Conservation (phyloP, 2,329 filamentous ascomycete species). For the Proliferodiscus dingleyae region DNA sequence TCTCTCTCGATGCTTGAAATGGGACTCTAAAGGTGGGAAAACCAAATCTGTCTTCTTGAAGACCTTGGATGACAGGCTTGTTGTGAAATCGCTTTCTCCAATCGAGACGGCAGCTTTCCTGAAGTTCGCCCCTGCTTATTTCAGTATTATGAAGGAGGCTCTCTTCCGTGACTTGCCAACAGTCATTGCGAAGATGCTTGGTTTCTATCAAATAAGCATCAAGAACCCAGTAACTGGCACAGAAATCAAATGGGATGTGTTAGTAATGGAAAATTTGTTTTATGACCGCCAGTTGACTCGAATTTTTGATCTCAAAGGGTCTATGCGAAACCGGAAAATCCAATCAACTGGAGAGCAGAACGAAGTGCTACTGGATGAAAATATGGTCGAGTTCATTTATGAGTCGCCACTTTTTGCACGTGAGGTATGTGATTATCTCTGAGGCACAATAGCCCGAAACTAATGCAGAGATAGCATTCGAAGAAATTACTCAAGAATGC, state of each 20-base stretch:
- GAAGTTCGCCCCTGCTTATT: conserved; percentile 93
- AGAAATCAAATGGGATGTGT: conserved; percentile 89
- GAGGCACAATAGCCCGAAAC: neutral
- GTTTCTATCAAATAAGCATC: conserved; percentile 95
- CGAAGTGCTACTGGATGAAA: conserved; percentile 94
- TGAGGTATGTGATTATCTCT: conserved; percentile 42
- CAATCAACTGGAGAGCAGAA: conserved; percentile 93
- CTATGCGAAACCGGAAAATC: conserved; percentile 97
- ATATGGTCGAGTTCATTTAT: conserved; percentile 99
- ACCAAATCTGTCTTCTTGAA: conserved; percentile 97
- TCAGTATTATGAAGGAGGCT: conserved; percentile 93
- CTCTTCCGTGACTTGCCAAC: conserved; percentile 93
- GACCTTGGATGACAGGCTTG: conserved; percentile 88
- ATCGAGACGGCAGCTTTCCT: conserved; percentile 93
- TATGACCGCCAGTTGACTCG: conserved; percentile 88
- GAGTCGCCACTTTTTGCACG: conserved; percentile 92
- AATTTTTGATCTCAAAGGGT: conserved; percentile 94
- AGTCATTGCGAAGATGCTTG: conserved; percentile 98
- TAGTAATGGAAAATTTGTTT: conserved; percentile 97
- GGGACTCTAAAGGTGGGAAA: conserved; percentile 97
- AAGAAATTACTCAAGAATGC: conserved; percentile 88
- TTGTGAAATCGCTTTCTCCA: conserved; percentile 73
- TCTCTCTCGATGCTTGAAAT: conserved; percentile 90
- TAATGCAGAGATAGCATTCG: conserved; percentile 52
- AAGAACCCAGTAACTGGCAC: conserved; percentile 89